Evolutionary conservation across 345 rosid species (phyloP), one percentile per base, ranked within the genome.

Genomic region (Salix exigua): DNA sequence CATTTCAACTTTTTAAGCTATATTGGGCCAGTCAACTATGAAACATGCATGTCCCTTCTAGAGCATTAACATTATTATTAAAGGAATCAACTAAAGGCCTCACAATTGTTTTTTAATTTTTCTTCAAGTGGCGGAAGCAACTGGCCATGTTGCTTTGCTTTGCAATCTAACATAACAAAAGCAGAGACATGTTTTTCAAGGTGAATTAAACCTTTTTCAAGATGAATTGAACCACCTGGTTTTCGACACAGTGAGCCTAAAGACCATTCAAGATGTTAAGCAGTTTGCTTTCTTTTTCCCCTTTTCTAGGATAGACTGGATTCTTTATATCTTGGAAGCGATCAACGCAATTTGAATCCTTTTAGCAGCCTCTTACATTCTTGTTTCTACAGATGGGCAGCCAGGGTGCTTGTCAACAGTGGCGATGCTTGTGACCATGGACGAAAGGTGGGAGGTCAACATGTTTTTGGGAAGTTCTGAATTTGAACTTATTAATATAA

Each of bases 331-430:
- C 7, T 31, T 60, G 31, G 46, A 69, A 70, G 31, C 23, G n/a
- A 53, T 70, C 35, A 70, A 23, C 70, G 71, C 6, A 61, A 17
- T 35, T 73, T 38, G 62, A 35, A 11, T 30, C n/a, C 30, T 23
- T n/a, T 10, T 6, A 31, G 30, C 4, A 13, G n/a, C 40, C 42
- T 51, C 53, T 2, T 16, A 65, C 46, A 26, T 66, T 55, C 77
- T 66, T 66, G 26, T 82, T 23, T 81, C 44, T 71, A 80, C 87
- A 96, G 98, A 75, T 96, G 98, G 98, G 98, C 99, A 55, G 96
- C 92, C 25, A 86, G 89, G 88, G 99, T 96, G 78, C 91, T 96
- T 61, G 99, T 96, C 71, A 93, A 86, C 88, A 93, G 94, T 75
- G 79, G 82, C 37, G 90, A 87, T 77, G 98, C 99, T 76, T 92